These are phyloP conservation scores for Thalassiosira mediterranea DNA, from an alignment of 352 stramenopile genomes.

Conservation along the genomic window DNA sequence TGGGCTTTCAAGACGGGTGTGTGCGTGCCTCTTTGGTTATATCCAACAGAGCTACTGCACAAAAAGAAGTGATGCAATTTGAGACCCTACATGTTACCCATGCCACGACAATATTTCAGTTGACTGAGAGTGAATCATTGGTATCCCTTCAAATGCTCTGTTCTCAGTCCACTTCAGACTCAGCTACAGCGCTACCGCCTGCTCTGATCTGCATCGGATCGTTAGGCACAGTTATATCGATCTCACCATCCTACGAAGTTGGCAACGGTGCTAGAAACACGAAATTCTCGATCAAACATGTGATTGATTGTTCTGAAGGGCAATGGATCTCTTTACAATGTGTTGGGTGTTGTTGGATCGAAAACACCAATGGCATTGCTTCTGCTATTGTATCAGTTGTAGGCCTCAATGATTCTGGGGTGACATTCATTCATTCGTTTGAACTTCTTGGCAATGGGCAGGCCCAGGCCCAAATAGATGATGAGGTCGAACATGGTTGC, in stretches of 20 bases:
- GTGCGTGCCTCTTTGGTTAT: conserved; percentile 24
- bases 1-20: conserved; percentile 47
- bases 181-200: background rate
- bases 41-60: background rate
- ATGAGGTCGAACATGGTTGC: background rate
- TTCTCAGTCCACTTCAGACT: background rate
- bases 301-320: conserved; percentile 15
- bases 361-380: conserved; percentile 9
- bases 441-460: conserved; percentile 1
- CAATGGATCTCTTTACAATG: conserved; percentile 18
- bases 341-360: conserved; percentile 19
- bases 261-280: background rate
- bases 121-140: conserved; percentile 33
- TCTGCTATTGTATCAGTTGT: conserved; percentile 21
- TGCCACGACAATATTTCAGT: conserved; percentile 20
- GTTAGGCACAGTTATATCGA: conserved; percentile 22
- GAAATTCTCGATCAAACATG: conserved; percentile 16
- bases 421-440: conserved; percentile 21
- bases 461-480: conserved; percentile 7
- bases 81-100: conserved; percentile 13
- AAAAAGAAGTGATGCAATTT: background rate
- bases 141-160: conserved; percentile 28
- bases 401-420: conserved; percentile 23
- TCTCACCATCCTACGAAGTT: background rate
- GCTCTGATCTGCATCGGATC: conserved; percentile 30